Conservation (phyloP, 73 alveolate genomes). For the Loxodes magnus region DNA sequence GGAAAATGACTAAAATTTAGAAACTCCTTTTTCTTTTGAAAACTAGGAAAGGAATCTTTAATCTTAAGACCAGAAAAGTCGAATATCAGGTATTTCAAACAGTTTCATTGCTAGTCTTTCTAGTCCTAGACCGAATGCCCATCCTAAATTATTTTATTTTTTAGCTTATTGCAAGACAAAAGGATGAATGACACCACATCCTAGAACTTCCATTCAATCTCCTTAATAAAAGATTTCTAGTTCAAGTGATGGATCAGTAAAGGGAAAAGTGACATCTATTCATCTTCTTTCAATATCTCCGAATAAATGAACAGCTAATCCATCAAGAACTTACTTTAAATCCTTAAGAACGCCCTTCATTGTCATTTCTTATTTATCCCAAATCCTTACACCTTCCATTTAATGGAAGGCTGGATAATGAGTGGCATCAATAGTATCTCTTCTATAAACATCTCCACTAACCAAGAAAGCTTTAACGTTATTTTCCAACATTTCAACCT, state of each 20-base stretch:
- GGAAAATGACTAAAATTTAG: conserved; percentile 65
- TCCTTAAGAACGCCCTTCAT: conserved; percentile 44
- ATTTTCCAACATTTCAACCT: conserved; percentile 47
- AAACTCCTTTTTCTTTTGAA: conserved; percentile 46
- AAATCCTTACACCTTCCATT: conserved; percentile 73
- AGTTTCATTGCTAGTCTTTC: conserved; percentile 79
- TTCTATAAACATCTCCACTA: conserved; percentile 77
- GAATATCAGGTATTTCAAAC: conserved; percentile 72
- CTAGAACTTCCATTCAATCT: conserved; percentile 82
- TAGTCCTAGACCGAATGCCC: conserved; percentile 91
- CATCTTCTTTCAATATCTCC: conserved; percentile 85
- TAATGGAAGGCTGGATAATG: conserved; percentile 90
- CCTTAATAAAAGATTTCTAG: conserved; percentile 62
- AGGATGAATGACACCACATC: conserved; percentile 82
- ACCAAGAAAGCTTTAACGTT: conserved; percentile 57
- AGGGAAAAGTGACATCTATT: conserved; percentile 76
- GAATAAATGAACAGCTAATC: conserved; percentile 46
- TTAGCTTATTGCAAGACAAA: conserved; percentile 55
- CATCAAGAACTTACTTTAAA: conserved; percentile 53
- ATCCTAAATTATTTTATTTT: conserved; percentile 50
- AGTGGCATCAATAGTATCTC: conserved; percentile 78
- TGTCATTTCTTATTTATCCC: conserved; percentile 30
- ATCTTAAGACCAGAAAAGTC: conserved; percentile 77
- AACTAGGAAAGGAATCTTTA: conserved; percentile 54
- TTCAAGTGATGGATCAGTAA: conserved; percentile 82